A percentile compares a stretch with the other conserved stretches of the same genome.
phyloP scores from a whole-genome alignment of 2,329 filamentous ascomycete species.

The Diaporthe aspalathi region DNA sequence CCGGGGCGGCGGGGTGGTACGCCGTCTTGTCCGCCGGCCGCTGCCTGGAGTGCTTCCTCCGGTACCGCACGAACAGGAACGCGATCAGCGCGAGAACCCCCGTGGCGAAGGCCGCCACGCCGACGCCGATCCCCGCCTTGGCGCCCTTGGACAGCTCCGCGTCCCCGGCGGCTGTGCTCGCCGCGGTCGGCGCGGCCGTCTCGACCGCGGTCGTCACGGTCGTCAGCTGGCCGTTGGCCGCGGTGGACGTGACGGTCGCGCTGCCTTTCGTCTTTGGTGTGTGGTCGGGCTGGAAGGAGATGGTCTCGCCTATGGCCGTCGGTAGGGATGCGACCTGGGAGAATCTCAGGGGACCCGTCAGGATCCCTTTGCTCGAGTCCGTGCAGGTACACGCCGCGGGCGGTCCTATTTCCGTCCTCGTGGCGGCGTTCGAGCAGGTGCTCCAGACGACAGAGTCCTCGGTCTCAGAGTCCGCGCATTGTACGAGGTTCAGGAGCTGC shows the following conservation, averaged over 20 bases:
- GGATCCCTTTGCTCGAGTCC: neutral
- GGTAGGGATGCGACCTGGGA: conserved; percentile 14
- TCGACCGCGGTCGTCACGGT: neutral
- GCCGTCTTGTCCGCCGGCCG: neutral
- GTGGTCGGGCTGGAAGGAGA: conserved; percentile 17
- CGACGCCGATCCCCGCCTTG: conserved; percentile 30
- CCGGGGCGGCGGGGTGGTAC: conserved; percentile 11
- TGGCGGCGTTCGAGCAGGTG: neutral
- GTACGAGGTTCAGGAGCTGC: conserved; percentile 28
- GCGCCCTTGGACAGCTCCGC: neutral
- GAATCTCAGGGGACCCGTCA: neutral
- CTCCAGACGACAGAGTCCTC: conserved; percentile 21
- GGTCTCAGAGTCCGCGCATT: conserved; percentile 9
- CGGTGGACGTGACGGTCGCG: conserved; percentile 12
- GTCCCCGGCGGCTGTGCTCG: neutral
- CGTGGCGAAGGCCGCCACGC: neutral
- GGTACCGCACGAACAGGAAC: neutral
- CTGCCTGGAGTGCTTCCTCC: neutral
- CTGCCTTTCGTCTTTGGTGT: neutral
- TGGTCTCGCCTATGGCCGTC: neutral
- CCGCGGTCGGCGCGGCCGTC: neutral
- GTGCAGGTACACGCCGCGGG: conserved; percentile 23
- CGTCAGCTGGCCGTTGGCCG: neutral
- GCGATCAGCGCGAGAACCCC: neutral
- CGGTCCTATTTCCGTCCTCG: conserved; percentile 13